These are phyloP conservation scores for Skeletonema costatum DNA, from an alignment of 108 stramenopile genomes.

Conservation along the genomic window DNA sequence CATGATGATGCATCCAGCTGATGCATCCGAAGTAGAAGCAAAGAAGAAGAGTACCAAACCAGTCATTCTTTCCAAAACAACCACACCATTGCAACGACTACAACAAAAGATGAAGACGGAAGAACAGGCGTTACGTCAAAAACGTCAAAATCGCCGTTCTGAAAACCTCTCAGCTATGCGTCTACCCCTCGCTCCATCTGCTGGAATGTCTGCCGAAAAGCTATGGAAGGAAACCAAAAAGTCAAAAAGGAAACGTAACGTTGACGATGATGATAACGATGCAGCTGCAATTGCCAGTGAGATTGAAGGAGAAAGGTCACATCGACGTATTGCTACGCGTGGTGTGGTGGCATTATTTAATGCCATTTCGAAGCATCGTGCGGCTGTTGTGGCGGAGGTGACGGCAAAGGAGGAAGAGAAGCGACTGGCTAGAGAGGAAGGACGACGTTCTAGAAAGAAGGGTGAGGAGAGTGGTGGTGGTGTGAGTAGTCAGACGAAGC, in stretches of 20 bases:
- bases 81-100: slow-evolving; percentile 75
- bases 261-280: background rate
- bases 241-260: slow-evolving; percentile 1
- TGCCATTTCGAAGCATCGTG: slow-evolving; percentile 85
- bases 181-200: slow-evolving; percentile 73
- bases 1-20: background rate
- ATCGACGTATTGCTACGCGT: slow-evolving; percentile 85
- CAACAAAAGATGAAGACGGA: slow-evolving; percentile 68
- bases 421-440: slow-evolving; percentile 21
- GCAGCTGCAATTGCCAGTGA: slow-evolving; percentile 55
- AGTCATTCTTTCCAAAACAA: slow-evolving; percentile 69
- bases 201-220: slow-evolving; percentile 48
- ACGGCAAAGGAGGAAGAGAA: slow-evolving; percentile 42
- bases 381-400: slow-evolving; percentile 27
- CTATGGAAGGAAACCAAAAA: slow-evolving; percentile 25
- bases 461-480: slow-evolving; percentile 15
- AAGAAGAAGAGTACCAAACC: slow-evolving; percentile 2
- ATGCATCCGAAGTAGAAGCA: slow-evolving; percentile 8
- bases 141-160: slow-evolving; percentile 65
- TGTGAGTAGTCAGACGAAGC: slow-evolving; percentile 58
- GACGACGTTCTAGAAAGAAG: slow-evolving; percentile 19
- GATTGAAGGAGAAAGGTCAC: slow-evolving; percentile 79
- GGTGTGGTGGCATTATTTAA: slow-evolving; percentile 92
- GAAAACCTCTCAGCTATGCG: slow-evolving; percentile 74
- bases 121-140: slow-evolving; percentile 48